phyloP scores from a whole-genome alignment of 176 grass and related monocot species.

The Puya raimondii region DNA sequence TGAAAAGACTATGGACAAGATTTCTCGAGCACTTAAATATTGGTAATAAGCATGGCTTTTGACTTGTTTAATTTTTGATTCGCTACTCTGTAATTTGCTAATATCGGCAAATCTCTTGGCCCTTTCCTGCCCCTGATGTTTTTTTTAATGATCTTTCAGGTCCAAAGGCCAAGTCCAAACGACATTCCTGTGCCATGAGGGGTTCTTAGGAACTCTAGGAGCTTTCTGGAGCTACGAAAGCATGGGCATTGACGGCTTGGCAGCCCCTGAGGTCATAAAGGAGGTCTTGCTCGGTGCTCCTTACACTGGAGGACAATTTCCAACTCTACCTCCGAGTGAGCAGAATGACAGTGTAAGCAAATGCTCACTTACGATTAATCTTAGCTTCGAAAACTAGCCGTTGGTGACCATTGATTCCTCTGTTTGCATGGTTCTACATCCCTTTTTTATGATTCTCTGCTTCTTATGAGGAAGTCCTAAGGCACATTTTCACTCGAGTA shows the following conservation, averaged over 20 bases:
- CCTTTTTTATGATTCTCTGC: not conserved
- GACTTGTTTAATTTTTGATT: not conserved
- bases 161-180: conserved; percentile 98
- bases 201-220: conserved; percentile 88
- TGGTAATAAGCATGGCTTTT: conserved; percentile 42
- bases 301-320: conserved; percentile 61
- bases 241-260: conserved; percentile 92
- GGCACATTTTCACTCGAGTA: too few relatives aligned
- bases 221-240: conserved; percentile 99
- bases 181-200: conserved; percentile 92
- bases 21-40: conserved; percentile 87
- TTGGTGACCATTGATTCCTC: not conserved
- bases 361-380: not conserved
- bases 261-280: conserved; percentile 78
- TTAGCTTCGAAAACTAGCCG: not conserved
- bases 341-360: conserved; percentile 38
- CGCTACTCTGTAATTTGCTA: not conserved
- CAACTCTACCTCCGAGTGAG: conserved; percentile 36
- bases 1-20: conserved; percentile 93
- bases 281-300: conserved; percentile 93
- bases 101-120: not conserved
- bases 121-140: not conserved
- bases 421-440: not conserved
- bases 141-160: conserved; percentile 33
- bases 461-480: too few relatives aligned